Evolutionary conservation across 805 yeast genomes (phyloP).

Genomic region (Lipomyces starkeyi): DNA sequence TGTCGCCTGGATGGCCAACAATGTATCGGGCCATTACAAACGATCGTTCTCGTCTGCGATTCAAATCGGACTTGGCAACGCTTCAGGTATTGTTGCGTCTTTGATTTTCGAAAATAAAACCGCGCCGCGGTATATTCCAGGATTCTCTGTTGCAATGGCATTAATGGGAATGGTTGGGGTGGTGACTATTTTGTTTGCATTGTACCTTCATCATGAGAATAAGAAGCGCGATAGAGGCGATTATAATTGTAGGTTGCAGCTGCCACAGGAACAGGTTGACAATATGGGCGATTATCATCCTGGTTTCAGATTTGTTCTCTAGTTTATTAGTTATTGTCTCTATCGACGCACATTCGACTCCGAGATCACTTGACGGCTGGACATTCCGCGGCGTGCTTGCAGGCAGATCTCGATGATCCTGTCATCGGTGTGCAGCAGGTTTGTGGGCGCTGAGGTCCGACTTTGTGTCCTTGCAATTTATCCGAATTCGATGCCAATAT

Average conservation of each 20-base stretch:
- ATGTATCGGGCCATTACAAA: conserved; percentile 54
- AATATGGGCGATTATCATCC: conserved; percentile 22
- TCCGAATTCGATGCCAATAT: no score
- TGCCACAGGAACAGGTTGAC: conserved; percentile 11
- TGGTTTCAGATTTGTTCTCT: conserved; percentile 13
- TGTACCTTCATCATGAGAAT: conserved; percentile 13
- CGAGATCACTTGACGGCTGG: no score
- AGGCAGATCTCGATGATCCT: no score
- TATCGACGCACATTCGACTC: no score
- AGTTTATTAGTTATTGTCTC: no score
- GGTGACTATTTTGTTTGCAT: background rate
- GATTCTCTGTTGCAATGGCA: no score
- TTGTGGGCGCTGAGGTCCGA: no score
- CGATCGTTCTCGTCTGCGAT: conserved; percentile 62
- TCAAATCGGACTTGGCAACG: conserved; percentile 72
- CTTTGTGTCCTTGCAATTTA: no score
- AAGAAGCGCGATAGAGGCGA: conserved; percentile 5
- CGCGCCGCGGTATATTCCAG: no score
- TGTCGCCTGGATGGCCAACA: conserved; percentile 67
- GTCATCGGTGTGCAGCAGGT: no score
- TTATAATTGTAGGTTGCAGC: conserved; percentile 5
- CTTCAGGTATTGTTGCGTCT: conserved; percentile 70
- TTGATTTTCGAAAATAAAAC: conserved; percentile 44
- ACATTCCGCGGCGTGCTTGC: no score
- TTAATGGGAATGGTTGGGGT: conserved; percentile 43